Evolutionary conservation across 2,329 filamentous ascomycete genomes (phyloP).

Genomic region (Pyrenochaeta sp.): DNA sequence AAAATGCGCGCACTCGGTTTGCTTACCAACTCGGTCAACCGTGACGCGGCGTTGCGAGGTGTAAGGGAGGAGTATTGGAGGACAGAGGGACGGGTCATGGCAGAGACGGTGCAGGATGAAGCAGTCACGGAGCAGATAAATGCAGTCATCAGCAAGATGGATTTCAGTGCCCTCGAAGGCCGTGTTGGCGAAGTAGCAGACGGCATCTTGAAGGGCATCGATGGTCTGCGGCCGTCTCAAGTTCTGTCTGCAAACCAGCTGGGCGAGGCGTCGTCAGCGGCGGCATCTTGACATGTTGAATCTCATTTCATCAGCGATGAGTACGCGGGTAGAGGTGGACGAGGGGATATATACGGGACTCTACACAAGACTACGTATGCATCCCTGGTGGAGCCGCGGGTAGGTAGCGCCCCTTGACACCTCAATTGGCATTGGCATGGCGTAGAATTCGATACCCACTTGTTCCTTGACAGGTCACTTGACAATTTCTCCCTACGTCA

Average conservation of each 20-base stretch:
- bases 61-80: constrained; percentile 79
- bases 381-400: constrained; percentile 11
- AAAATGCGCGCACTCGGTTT: constrained; percentile 78
- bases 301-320: constrained; percentile 6
- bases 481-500: constrained; percentile 24
- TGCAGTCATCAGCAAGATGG: constrained; percentile 70
- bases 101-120: constrained; percentile 79
- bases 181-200: constrained; percentile 66
- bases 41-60: constrained; percentile 75
- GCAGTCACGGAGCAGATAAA: constrained; percentile 77
- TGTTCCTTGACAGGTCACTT: constrained; percentile 27
- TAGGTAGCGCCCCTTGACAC: constrained; percentile 7
- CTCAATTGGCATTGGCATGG: constrained; percentile 14
- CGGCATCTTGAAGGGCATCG: constrained; percentile 44
- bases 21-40: constrained; percentile 78
- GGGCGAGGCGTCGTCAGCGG: constrained; percentile 1
- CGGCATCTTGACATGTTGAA: constrained; percentile 6
- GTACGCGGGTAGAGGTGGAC: constrained; percentile 36
- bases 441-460: constrained; percentile 22
- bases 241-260: constrained; percentile 9
- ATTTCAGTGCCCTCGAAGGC: constrained; percentile 67
- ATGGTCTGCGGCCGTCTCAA: constrained; percentile 25
- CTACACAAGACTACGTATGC: constrained; percentile 17
- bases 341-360: constrained; percentile 30
- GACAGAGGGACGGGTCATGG: constrained; percentile 76